Evolutionary conservation across 129 eudicot genomes (phyloP), one percentile per base, ranked within the genome.

Genomic region (Centaurea solstitialis): DNA sequence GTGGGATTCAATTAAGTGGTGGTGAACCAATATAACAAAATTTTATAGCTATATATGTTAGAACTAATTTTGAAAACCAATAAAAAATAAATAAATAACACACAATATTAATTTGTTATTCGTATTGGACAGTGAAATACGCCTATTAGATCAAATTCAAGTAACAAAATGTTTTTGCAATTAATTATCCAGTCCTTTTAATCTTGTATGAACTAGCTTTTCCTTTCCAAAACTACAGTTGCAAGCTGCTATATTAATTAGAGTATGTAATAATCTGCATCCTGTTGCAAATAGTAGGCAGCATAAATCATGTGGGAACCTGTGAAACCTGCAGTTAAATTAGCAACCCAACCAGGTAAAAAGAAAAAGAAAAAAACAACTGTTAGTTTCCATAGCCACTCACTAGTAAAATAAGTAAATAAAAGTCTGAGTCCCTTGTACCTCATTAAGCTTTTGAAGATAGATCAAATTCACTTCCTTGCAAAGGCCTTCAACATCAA

Each of bases 401-500:
- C 12, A 8, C 12, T 53, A 61, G n/a, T 9, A 78, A 15, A 64
- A n/a, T n/a, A n/a, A n/a, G n/a, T 13, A 4, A 35, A 40, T 4
- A 20, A 9, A 17, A 74, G 67, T 28, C 9, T n/a, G 6, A 41
- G 4, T 11, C 78, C n/a, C 40, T 24, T 41, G 68, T 68, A 84
- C 90, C 89, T 86, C 83, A 15, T 83, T 76, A 37, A 90, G 86
- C 88, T 92, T 94, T 68, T 76, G 84, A 70, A 76, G 77, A 77
- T 82, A 94, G 67, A 86, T 73, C 41, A 77, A 79, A 76, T 86
- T 85, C 67, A 94, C 97, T 86, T 94, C 97, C 82, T 80, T 82
- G 20, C 98, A 88, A 80, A 94, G 93, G 82, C 80, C 88, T 80
- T 92, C 94, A 30, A 94, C 85, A 53, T 94, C 98, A 70, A 41